Conservation (phyloP, 2,329 filamentous ascomycete genomes). For the Neonectria coccinea region DNA sequence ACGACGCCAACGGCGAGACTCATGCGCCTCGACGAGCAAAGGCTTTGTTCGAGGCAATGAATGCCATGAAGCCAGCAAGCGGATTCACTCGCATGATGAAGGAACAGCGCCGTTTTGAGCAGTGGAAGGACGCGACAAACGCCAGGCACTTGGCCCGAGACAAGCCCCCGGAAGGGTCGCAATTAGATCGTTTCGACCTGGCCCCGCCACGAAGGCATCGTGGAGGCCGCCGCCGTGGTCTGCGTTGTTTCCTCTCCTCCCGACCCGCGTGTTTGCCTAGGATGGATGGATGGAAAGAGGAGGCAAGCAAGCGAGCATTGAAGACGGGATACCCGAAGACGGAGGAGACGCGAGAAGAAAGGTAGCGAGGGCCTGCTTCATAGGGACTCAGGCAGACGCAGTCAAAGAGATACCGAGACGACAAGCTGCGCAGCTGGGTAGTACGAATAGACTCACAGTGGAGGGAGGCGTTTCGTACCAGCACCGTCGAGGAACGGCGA, state of each 20-base stretch:
- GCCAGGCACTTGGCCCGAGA: conserved; percentile 31
- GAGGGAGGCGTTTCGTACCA: conserved; percentile 9
- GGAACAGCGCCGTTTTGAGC: conserved; percentile 6
- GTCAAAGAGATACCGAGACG: conserved; percentile 15
- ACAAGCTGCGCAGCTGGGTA: neutral
- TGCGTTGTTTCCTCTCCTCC: neutral
- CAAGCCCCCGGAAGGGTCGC: conserved; percentile 22
- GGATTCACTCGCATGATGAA: conserved; percentile 12
- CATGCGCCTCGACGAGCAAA: conserved; percentile 10
- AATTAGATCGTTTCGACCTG: conserved; percentile 25
- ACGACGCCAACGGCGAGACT: conserved; percentile 10
- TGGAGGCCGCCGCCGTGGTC: conserved; percentile 16
- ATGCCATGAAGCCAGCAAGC: conserved; percentile 6
- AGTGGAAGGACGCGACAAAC: conserved; percentile 25
- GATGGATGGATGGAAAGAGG: conserved; percentile 7
- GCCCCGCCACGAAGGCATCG: neutral
- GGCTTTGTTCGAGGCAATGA: conserved; percentile 7
- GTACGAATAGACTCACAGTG: no score
- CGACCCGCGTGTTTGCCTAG: neutral
- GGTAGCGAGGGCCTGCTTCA: neutral
- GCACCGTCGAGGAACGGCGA: conserved; percentile 12
- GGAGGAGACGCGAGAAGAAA: neutral
- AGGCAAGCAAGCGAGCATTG: conserved; percentile 7
- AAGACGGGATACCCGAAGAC: neutral
- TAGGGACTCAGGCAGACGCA: neutral